Evolutionary conservation across 768 basidiomycete genomes (phyloP).

Genomic region (Dendrothele bispora): DNA sequence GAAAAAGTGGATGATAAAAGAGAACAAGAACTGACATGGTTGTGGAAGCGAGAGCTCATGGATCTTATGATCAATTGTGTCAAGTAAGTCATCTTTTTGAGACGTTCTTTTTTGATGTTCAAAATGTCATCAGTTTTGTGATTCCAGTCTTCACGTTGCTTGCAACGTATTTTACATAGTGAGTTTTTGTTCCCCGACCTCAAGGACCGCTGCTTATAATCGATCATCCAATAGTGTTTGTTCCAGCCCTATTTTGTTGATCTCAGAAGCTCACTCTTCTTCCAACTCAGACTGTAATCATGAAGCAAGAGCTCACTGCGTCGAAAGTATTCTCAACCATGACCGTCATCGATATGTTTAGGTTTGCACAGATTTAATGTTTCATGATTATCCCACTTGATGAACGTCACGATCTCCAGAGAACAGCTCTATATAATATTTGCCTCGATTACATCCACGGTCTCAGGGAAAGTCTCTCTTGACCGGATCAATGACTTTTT

Average conservation of each 20-base stretch:
- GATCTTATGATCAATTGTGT: neutral
- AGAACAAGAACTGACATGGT: conserved; percentile 5
- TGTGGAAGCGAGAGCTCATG: conserved; percentile 2
- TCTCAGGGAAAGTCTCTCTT: conserved; percentile 47
- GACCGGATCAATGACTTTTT: conserved; percentile 51
- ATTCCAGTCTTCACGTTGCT: conserved; percentile 53
- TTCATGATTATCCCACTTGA: neutral
- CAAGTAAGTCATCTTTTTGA: neutral
- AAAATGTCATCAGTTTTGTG: conserved; percentile 30
- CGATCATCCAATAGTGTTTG: conserved; percentile 26
- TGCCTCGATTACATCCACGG: conserved; percentile 11
- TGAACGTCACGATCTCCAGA: too few species aligned
- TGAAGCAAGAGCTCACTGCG: conserved; percentile 9
- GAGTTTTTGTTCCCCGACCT: neutral
- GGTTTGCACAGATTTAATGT: conserved; percentile 13
- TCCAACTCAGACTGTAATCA: neutral
- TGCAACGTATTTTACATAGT: conserved; percentile 32
- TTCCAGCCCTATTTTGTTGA: neutral
- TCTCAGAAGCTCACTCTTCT: neutral
- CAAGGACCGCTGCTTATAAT: neutral
- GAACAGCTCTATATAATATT: conserved; percentile 32
- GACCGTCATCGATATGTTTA: conserved; percentile 47
- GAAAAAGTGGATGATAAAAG: neutral
- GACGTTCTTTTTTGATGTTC: neutral
- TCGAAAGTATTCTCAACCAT: conserved; percentile 31